These are phyloP conservation scores for Sanghuangporus sanghuang DNA, from an alignment of 1,284 basidiomycete species.

Conservation along the genomic window DNA sequence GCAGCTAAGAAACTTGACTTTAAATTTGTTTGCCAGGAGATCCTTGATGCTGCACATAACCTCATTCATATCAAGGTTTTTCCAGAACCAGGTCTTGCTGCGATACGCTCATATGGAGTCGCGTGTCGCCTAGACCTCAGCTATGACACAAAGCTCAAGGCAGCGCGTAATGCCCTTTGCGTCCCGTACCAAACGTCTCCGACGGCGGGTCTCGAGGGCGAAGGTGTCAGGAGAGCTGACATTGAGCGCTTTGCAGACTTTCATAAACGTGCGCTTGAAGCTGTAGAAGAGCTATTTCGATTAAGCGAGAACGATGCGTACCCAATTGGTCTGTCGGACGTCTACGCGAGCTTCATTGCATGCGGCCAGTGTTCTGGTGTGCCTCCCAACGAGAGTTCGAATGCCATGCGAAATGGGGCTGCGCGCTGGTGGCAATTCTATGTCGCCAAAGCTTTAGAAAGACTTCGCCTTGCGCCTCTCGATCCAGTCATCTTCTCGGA, in stretches of 20 bases:
- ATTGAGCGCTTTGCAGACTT: background rate
- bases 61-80: background rate
- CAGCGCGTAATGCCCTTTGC: background rate
- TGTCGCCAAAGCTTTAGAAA: background rate
- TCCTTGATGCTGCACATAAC: background rate
- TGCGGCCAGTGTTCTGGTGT: background rate
- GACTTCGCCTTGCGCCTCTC: background rate
- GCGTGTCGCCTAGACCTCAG: conserved; percentile 1
- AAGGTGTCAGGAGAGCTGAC: background rate
- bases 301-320: background rate
- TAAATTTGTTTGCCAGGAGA: background rate
- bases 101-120: background rate
- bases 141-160: background rate
- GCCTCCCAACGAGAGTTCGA: background rate
- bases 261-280: background rate
- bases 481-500: background rate
- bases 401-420: background rate
- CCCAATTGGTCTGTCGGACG: background rate
- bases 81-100: background rate
- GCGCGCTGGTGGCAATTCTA: conserved; percentile 7
- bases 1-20: background rate
- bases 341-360: background rate
- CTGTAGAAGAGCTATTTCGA: background rate
- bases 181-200: background rate
- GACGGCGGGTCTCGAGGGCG: background rate